These are phyloP conservation scores for Dovyalis caffra DNA, from an alignment of 345 rosid species.

Conservation along the genomic window DNA sequence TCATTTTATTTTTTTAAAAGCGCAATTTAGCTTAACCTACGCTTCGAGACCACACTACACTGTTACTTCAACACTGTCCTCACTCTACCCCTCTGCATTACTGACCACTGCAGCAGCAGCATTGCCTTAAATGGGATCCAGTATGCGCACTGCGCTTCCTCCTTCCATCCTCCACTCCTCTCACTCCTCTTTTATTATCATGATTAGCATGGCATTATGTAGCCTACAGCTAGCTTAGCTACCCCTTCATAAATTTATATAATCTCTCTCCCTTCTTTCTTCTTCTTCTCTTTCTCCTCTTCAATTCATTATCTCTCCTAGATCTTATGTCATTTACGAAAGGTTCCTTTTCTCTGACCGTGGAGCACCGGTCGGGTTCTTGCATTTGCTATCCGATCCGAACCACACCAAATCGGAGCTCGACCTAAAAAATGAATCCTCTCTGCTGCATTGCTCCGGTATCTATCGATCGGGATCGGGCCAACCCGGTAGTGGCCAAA, in stretches of 20 bases:
- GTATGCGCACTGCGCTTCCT: slow-evolving; percentile 33
- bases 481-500: slow-evolving; percentile 57
- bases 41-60: slow-evolving; percentile 10
- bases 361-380: slow-evolving; percentile 45
- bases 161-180: slow-evolving; percentile 19
- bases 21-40: slow-evolving; percentile 15
- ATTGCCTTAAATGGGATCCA: slow-evolving; percentile 52
- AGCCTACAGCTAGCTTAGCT: not conserved
- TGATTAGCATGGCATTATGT: not conserved
- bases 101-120: slow-evolving; percentile 33
- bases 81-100: slow-evolving; percentile 31
- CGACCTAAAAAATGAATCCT: slow-evolving; percentile 59
- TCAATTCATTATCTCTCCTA: not conserved
- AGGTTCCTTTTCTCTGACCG: slow-evolving; percentile 20
- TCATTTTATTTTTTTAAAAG: not conserved
- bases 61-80: not conserved
- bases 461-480: slow-evolving; percentile 83
- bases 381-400: slow-evolving; percentile 23
- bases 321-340: slow-evolving; percentile 44
- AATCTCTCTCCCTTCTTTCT: not conserved
- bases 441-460: slow-evolving; percentile 99
- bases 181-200: not conserved
- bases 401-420: slow-evolving; percentile 6
- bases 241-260: slow-evolving; percentile 2
- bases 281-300: not conserved